Base-by-base conservation (phyloP, 257 asterid genomes). In the Solanum gracilifrons region DNA sequence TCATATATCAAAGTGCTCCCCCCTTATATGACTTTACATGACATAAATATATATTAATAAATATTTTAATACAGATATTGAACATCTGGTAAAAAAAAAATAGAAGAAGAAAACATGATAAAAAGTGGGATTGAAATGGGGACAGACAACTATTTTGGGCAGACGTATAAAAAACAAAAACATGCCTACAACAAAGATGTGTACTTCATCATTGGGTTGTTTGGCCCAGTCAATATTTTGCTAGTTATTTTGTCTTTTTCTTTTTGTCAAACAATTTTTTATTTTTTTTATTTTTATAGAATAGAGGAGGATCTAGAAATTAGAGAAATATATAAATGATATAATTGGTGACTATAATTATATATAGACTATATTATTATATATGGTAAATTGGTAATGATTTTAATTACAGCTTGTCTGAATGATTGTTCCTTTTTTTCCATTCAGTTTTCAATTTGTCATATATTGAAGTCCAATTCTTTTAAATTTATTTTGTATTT, bases 171-270 rank as follows among this genome's bases (percentile, higher is more conserved):
- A 87, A 85, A 86, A 64, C 62, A 84, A 88, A 82, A 72, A 85
- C 85, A 88, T 60, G 94, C 87, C 88, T 80, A 90, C 89, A 87
- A 58, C 87, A 83, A 77, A 87, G 68, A 89, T 76, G 91, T 90
- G 91, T 73, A 69, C 66, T 87, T 87, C 89, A 93, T 92, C 83
- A 92, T 90, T 90, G 91, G 87, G 72, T 62, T 68, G 89, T 48
- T 72, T 87, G 84, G 87, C 32, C 72, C 9, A 51, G 85, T 86
- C 88, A 80, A 69, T 46, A 46, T 29, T 80, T 80, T 11, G 29
- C 3, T 39, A 41, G 84, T 48, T 80, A 48, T 48, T 46, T 48
- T 80, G 41, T 46, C 68, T 43, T 46, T 46, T 48, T 21, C 11
- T 29, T 48, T 80, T 80, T 48, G 69, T 46, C 68, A 5, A 80